These are phyloP conservation scores for Vaccinium darrowii DNA, from an alignment of 148 eudicot genomes.

Conservation along the genomic window DNA sequence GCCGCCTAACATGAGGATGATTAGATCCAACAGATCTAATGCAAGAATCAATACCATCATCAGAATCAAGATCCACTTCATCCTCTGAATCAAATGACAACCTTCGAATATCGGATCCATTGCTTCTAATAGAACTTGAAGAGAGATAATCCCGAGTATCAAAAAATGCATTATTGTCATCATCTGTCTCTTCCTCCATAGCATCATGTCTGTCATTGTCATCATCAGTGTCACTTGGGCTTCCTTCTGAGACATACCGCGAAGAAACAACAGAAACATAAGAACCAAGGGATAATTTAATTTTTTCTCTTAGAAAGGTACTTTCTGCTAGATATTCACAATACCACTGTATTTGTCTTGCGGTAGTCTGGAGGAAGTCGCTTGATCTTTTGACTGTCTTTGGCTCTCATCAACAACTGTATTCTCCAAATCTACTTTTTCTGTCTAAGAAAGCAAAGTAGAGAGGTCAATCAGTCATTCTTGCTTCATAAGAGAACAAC, in stretches of 20 bases:
- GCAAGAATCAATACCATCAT: slow-evolving; percentile 14
- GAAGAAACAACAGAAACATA: background rate
- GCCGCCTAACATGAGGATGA: slow-evolving; percentile 25
- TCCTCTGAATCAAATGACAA: slow-evolving; percentile 32
- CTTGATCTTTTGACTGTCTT: slow-evolving; percentile 14
- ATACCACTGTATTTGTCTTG: slow-evolving; percentile 26
- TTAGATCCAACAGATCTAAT: slow-evolving; percentile 14
- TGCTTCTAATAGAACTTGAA: slow-evolving; percentile 22
- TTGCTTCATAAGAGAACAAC: background rate
- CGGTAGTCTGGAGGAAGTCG: slow-evolving; percentile 14
- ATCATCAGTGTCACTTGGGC: slow-evolving; percentile 25
- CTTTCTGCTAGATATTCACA: background rate
- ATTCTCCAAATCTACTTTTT: slow-evolving; percentile 34
- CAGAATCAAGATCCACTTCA: slow-evolving; percentile 24
- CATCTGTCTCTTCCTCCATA: slow-evolving; percentile 30
- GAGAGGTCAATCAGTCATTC: background rate
- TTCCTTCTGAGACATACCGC: slow-evolving; percentile 13
- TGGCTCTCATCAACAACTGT: slow-evolving; percentile 30
- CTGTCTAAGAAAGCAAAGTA: slow-evolving; percentile 20
- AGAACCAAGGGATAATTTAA: background rate
- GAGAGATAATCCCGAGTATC: slow-evolving; percentile 32
- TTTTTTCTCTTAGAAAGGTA: background rate
- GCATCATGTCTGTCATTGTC: slow-evolving; percentile 18
- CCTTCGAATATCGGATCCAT: slow-evolving; percentile 22
- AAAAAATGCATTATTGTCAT: slow-evolving; percentile 24